A percentile compares a stretch with the other conserved stretches of the same genome.
Evolutionary conservation across 2,329 filamentous ascomycete genomes (phyloP).

Genomic region (Claviceps sp.): DNA sequence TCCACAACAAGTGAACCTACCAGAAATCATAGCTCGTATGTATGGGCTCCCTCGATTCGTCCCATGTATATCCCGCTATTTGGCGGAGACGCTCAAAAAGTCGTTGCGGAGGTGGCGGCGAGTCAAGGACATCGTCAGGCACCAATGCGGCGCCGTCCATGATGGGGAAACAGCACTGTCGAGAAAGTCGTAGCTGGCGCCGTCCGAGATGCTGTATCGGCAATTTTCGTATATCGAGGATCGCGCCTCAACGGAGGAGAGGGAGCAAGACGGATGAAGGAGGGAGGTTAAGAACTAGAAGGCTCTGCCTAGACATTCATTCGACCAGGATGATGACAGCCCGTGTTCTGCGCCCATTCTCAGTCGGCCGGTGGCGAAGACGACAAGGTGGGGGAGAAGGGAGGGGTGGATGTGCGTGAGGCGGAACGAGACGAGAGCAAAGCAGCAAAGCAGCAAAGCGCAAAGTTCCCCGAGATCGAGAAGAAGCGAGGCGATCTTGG

Average conservation of each 20-base stretch:
- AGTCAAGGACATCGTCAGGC: slow-evolving; percentile 44
- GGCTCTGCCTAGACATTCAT: slow-evolving; percentile 13
- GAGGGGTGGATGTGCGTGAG: not conserved
- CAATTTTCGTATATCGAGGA: not conserved
- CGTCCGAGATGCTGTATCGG: not conserved
- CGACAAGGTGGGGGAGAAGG: not conserved
- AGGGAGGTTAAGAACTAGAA: slow-evolving; percentile 8
- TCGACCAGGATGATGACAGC: slow-evolving; percentile 10
- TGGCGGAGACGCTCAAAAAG: slow-evolving; percentile 62
- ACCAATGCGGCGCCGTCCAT: slow-evolving; percentile 39
- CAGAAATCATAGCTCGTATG: slow-evolving; percentile 80
- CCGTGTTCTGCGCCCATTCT: slow-evolving; percentile 20
- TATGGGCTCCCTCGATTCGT: slow-evolving; percentile 44
- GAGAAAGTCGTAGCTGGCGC: slow-evolving; percentile 3
- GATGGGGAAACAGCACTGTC: slow-evolving; percentile 11
- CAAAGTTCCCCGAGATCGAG: not conserved
- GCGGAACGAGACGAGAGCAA: not conserved
- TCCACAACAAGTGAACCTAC: slow-evolving; percentile 26
- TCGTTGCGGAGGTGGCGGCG: slow-evolving; percentile 52
- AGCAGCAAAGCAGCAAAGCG: not conserved
- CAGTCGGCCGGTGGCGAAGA: slow-evolving; percentile 10
- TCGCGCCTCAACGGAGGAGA: not conserved
- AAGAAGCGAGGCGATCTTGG: not conserved
- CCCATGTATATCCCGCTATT: slow-evolving; percentile 64
- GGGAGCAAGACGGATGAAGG: not conserved